phyloP scores from a whole-genome alignment of 192 early-diverging fungal genomes.

The Coemansia sp. region DNA sequence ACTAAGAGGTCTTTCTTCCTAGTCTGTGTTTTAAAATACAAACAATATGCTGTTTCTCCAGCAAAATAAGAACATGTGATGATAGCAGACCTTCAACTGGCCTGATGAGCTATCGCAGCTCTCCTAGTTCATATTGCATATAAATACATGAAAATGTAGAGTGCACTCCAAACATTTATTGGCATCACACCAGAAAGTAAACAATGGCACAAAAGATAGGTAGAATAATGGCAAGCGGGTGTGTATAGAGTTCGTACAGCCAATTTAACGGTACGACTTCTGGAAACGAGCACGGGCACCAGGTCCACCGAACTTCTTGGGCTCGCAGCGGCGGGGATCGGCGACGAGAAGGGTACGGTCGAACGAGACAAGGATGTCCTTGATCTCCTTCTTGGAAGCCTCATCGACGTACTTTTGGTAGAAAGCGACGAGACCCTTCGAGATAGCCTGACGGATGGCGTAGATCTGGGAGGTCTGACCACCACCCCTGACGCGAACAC shows the following conservation, averaged over 20 bases:
- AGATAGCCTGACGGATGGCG: conserved; percentile 97
- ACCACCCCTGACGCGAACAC: conserved; percentile 95
- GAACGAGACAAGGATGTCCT: conserved; percentile 84
- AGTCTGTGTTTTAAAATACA: conserved; percentile 7
- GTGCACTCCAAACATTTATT: conserved; percentile 43
- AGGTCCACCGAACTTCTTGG: conserved; percentile 99
- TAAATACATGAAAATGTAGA: background rate
- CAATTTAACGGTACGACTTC: conserved; percentile 87
- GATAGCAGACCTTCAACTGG: background rate
- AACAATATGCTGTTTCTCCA: background rate
- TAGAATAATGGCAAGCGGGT: background rate
- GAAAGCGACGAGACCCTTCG: conserved; percentile 98
- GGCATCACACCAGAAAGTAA: conserved; percentile 31
- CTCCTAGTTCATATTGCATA: too few species aligned
- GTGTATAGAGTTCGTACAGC: conserved; percentile 8
- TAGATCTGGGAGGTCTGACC: conserved; percentile 97
- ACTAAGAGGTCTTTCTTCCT: conserved; percentile 46
- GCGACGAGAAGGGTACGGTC: conserved; percentile 98
- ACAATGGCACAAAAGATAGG: conserved; percentile 26
- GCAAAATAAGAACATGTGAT: too few species aligned
- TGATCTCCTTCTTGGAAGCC: conserved; percentile 99
- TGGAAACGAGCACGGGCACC: conserved; percentile 97
- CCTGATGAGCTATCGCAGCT: too few species aligned
- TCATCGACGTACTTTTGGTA: conserved; percentile 99
- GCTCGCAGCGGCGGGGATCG: conserved; percentile 98